Base-by-base conservation (phyloP, 2,329 filamentous ascomycete species). In the Botryotinia narcissicola region DNA sequence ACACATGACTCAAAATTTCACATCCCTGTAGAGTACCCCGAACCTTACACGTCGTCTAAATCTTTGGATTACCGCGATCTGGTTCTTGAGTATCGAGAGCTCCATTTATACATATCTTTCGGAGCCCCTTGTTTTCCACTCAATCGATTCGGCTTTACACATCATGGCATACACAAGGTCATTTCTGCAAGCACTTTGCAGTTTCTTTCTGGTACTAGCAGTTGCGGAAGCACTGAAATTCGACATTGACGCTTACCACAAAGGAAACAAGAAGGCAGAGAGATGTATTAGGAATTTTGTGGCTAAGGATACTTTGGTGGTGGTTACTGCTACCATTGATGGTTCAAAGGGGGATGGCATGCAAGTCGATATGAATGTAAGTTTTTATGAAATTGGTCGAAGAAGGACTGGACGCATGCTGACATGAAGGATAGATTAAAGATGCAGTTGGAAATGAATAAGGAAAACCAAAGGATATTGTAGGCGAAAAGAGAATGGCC, bases 261-360 rank as follows among this genome's bases (percentile, higher is more conserved):
- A 88, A 75, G 87, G 88, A 82, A 90, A 91, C 79, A 86, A 86
- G 75, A 90, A 87, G 80, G 89, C 91, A 81, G 92, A 95, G 85
- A 89, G 95, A 85, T 99, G 96, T 86, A 93, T 99, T 83, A 90
- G 95, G 82, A 99, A 99, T 86, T 99, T 98, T 83, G 95, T 98
- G 77, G 88, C 90, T 75, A 92, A 90, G 84, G 94, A 98, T 81
- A 97, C 96, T 77, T 86, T 99, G 77, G 96, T 99, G 60, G 95
- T 98, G 48, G 95, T 99, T 71, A 98, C 95, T 73, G 93, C 95
- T 72, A 97, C 90, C 74, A 88, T 97, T 73, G 90, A 91, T 82
- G 96, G 96, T n/a, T 85, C 85, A 78, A 93, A 92, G 84, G 95
- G 94, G 74, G 96, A 99, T 86, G 96, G 96, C 71, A 95, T 97